A percentile compares a stretch with the other conserved stretches of the same genome.
These are phyloP conservation scores for Claviceps cyperi DNA, from an alignment of 2,329 filamentous ascomycete genomes.

Conservation along the genomic window DNA sequence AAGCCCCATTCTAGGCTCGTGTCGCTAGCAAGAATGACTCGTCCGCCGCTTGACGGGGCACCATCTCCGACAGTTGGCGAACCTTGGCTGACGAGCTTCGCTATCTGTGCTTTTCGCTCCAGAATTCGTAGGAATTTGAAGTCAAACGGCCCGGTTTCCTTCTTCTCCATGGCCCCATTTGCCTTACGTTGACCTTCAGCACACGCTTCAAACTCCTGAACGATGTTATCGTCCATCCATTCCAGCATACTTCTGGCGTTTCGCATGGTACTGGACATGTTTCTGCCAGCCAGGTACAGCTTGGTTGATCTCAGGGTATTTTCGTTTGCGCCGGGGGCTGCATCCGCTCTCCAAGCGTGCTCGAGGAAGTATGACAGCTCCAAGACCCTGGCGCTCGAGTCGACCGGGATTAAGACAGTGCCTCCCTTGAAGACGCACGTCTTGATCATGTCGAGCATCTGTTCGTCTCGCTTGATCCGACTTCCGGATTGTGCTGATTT, in stretches of 20 bases:
- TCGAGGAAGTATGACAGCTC: slow-evolving; percentile 88
- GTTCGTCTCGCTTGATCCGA: slow-evolving; percentile 69
- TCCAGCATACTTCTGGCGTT: slow-evolving; percentile 93
- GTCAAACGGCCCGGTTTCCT: slow-evolving; percentile 64
- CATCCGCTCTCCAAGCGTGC: slow-evolving; percentile 69
- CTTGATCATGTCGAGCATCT: slow-evolving; percentile 69
- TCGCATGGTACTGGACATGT: slow-evolving; percentile 75
- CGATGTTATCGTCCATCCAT: slow-evolving; percentile 97
- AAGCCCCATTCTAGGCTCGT: slow-evolving; percentile 89
- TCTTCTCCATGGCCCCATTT: slow-evolving; percentile 33
- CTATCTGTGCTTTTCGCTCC: slow-evolving; percentile 67
- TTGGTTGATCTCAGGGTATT: slow-evolving; percentile 38
- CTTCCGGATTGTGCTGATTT: slow-evolving; percentile 56
- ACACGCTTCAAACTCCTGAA: slow-evolving; percentile 75
- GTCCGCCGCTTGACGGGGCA: slow-evolving; percentile 35
- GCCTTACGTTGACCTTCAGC: slow-evolving; percentile 36
- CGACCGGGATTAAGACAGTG: slow-evolving; percentile 83
- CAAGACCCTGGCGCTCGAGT: slow-evolving; percentile 86
- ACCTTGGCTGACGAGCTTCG: slow-evolving; percentile 44
- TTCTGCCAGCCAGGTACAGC: slow-evolving; percentile 75
- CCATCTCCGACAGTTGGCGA: slow-evolving; percentile 22
- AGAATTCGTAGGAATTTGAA: slow-evolving; percentile 75
- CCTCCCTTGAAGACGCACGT: slow-evolving; percentile 67
- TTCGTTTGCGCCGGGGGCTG: slow-evolving; percentile 28
- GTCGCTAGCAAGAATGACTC: slow-evolving; percentile 85